phyloP scores from a whole-genome alignment of 1,139 yeast genomes.

The Hanseniaspora sp. region DNA sequence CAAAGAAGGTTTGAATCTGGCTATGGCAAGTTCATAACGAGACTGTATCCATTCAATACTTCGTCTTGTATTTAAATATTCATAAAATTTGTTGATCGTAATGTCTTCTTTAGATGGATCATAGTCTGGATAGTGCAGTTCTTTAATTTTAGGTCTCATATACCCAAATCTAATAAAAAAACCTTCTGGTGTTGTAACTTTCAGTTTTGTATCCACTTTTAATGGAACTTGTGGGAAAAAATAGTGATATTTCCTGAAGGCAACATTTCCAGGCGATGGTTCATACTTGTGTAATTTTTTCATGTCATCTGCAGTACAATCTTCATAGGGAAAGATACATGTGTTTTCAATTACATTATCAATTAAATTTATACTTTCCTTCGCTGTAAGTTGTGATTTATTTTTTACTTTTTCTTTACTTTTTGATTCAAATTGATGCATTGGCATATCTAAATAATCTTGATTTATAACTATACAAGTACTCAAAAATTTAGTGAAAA shows the following conservation, averaged over 20 bases:
- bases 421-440: neutral
- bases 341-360: constrained; percentile 4
- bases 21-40: neutral
- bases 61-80: constrained; percentile 13
- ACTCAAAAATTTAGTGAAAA: constrained; percentile 16
- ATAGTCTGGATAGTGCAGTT: neutral
- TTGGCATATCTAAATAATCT: constrained; percentile 11
- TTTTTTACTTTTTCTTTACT: neutral
- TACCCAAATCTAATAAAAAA: constrained; percentile 14
- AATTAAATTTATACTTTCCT: neutral
- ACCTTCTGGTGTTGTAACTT: constrained; percentile 6
- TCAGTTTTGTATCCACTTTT: constrained; percentile 2
- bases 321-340: neutral
- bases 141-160: constrained; percentile 3
- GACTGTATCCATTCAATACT: neutral
- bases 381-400: neutral
- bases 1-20: constrained; percentile 10
- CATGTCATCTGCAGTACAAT: constrained; percentile 6
- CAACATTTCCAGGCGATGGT: neutral
- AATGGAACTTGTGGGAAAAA: constrained; percentile 7
- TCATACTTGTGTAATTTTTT: neutral
- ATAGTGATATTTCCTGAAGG: constrained; percentile 5
- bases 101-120: neutral
- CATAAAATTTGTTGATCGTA: neutral
- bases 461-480: constrained; percentile 14